Evolutionary conservation across 345 rosid genomes (phyloP).

Genomic region (Microcos paniculata): DNA sequence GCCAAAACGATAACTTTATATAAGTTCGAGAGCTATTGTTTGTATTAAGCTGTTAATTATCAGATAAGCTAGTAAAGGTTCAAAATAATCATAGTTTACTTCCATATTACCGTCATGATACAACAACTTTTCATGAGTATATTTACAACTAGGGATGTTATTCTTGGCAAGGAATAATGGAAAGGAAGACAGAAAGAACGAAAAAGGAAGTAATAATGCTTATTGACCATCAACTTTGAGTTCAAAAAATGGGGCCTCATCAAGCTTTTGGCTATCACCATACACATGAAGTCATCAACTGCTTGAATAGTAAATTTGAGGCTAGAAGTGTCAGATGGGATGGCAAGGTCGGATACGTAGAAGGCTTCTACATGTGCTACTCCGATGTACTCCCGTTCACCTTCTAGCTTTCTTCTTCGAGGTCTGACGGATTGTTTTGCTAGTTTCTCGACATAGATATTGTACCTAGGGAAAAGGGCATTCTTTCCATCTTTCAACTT

Average conservation of each 20-base stretch:
- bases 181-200: neutral
- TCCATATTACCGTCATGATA: neutral
- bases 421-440: conserved; percentile 23
- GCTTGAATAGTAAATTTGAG: conserved; percentile 59
- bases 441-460: conserved; percentile 53
- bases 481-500: conserved; percentile 32
- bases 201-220: neutral
- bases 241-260: conserved; percentile 47
- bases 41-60: no score
- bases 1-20: no score
- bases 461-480: conserved; percentile 38
- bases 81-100: neutral
- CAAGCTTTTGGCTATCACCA: conserved; percentile 41
- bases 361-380: conserved; percentile 46
- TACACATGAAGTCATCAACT: conserved; percentile 34
- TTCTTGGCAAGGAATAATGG: neutral
- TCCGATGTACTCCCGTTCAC: conserved; percentile 45
- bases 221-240: conserved; percentile 34
- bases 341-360: conserved; percentile 49
- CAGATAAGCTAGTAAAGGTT: neutral
- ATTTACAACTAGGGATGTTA: neutral
- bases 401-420: conserved; percentile 20
- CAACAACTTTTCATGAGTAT: neutral
- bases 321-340: conserved; percentile 38
- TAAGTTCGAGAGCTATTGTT: no score